phyloP scores from a whole-genome alignment of 2,329 filamentous ascomycete genomes.

The Colletotrichum graminicola region DNA sequence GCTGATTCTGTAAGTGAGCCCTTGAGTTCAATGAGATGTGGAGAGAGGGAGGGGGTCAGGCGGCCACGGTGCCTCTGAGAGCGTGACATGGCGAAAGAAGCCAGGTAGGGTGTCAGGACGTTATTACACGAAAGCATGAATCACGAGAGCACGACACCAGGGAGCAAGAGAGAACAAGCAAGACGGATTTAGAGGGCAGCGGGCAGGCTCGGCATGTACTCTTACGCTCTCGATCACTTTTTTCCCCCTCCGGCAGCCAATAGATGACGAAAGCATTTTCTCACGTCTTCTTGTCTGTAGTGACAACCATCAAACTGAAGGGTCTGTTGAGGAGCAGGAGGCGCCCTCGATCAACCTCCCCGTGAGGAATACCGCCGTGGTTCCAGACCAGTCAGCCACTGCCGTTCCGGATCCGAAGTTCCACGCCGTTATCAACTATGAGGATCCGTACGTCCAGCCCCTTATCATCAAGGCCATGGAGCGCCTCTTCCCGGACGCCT shows the following conservation, averaged over 20 bases:
- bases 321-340: not conserved
- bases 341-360: slow-evolving; percentile 31
- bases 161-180: slow-evolving; percentile 11
- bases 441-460: slow-evolving; percentile 89
- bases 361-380: slow-evolving; percentile 13
- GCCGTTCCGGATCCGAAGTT: slow-evolving; percentile 40
- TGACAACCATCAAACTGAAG: slow-evolving; percentile 20
- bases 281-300: slow-evolving; percentile 30
- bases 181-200: slow-evolving; percentile 22
- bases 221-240: slow-evolving; percentile 29
- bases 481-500: slow-evolving; percentile 67
- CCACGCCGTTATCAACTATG: slow-evolving; percentile 84
- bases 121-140: slow-evolving; percentile 9
- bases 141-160: slow-evolving; percentile 2
- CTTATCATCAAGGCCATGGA: slow-evolving; percentile 82
- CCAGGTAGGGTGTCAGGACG: slow-evolving; percentile 32
- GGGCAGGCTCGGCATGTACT: slow-evolving; percentile 37
- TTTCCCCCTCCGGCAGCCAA: slow-evolving; percentile 3
- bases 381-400: slow-evolving; percentile 55
- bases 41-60: not conserved
- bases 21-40: slow-evolving; percentile 43
- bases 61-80: not conserved
- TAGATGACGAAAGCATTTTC: slow-evolving; percentile 32
- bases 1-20: slow-evolving; percentile 82
- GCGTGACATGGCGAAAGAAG: slow-evolving; percentile 29